Conservation (phyloP, 2,329 filamentous ascomycete species). For the Apiospora sp. region DNA sequence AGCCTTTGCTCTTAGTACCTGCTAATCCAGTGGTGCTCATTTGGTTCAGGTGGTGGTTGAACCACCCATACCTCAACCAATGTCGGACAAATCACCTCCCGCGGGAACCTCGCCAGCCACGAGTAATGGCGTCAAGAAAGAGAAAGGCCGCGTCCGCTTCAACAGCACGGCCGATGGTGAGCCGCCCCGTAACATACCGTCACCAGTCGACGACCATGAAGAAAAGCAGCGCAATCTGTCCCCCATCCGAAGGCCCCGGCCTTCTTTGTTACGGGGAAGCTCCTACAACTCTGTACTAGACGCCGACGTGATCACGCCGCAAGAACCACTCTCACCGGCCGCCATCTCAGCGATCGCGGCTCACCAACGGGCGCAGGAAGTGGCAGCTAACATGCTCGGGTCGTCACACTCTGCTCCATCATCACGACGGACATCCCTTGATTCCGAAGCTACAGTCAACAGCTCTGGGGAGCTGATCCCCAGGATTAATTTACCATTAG, state of each 20-base stretch:
- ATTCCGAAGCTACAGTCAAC: slow-evolving; percentile 41
- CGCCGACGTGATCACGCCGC: slow-evolving; percentile 17
- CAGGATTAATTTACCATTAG: slow-evolving; percentile 11
- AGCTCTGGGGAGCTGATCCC: slow-evolving; percentile 26
- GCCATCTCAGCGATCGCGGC: slow-evolving; percentile 50
- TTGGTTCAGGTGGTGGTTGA: background rate
- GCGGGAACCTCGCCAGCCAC: slow-evolving; percentile 1
- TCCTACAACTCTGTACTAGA: slow-evolving; percentile 48
- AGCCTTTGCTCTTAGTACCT: background rate
- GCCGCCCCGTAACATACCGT: slow-evolving; percentile 34
- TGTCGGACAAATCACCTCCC: background rate
- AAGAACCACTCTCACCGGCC: slow-evolving; percentile 6
- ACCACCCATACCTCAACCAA: slow-evolving; percentile 8
- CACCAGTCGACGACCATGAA: slow-evolving; percentile 30
- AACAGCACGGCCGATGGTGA: slow-evolving; percentile 53
- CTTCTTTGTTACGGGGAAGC: slow-evolving; percentile 53
- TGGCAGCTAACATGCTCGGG: slow-evolving; percentile 49
- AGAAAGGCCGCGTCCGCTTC: slow-evolving; percentile 58
- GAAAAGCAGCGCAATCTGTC: slow-evolving; percentile 24
- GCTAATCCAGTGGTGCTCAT: background rate
- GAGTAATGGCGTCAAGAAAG: slow-evolving; percentile 42
- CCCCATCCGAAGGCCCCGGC: slow-evolving; percentile 42
- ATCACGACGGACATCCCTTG: slow-evolving; percentile 46
- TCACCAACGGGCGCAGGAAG: slow-evolving; percentile 51
- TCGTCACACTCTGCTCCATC: slow-evolving; percentile 47